Conservation (phyloP, 805 yeast species). For the Candida nemodendra region DNA sequence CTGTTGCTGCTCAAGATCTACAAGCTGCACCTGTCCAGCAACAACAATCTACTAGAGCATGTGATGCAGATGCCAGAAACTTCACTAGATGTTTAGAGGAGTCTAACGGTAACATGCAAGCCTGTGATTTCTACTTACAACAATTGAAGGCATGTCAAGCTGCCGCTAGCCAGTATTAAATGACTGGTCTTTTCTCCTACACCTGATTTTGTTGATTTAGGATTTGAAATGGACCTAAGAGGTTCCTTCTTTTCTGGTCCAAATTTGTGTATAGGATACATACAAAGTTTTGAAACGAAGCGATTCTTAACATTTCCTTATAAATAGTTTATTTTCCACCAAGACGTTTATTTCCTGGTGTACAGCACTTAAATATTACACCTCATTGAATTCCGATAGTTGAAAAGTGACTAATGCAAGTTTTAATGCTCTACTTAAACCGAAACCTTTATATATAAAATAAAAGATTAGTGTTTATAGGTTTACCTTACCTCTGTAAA, state of each 20-base stretch:
- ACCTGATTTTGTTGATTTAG: too few species aligned
- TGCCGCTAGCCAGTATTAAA: conserved; percentile 78
- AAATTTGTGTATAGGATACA: neutral
- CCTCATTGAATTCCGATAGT: neutral
- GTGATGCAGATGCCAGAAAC: conserved; percentile 92
- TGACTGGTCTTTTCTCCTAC: too few species aligned
- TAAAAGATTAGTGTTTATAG: too few species aligned
- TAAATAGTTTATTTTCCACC: neutral
- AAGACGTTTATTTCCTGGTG: too few species aligned
- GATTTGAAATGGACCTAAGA: too few species aligned
- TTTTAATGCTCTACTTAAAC: too few species aligned
- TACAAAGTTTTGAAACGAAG: neutral
- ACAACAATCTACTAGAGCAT: conserved; percentile 50
- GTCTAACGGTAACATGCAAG: conserved; percentile 93
- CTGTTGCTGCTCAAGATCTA: conserved; percentile 37
- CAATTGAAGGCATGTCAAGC: conserved; percentile 97
- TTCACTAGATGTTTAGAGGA: conserved; percentile 95
- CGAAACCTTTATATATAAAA: too few species aligned
- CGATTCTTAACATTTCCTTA: neutral
- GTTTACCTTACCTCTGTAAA: too few species aligned
- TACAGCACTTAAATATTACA: too few species aligned
- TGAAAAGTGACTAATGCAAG: neutral
- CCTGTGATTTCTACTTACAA: conserved; percentile 95
- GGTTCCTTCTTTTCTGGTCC: neutral
- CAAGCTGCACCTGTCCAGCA: conserved; percentile 20